Base-by-base conservation (phyloP, 23 red algal species). In the Gracilaria domingensis region DNA sequence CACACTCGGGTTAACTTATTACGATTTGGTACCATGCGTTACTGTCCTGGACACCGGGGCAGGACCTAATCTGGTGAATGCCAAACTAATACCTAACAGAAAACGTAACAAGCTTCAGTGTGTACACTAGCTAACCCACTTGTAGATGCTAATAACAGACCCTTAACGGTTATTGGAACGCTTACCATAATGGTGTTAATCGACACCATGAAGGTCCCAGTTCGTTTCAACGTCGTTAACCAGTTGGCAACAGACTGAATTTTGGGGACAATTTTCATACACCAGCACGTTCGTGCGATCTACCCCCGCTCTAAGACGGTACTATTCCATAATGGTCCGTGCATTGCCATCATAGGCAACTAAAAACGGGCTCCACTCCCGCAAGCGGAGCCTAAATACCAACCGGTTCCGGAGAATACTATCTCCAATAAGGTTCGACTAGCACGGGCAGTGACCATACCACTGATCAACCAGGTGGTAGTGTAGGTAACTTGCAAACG, bases 11-110 rank as follows among this genome's bases (percentile, higher is more conserved):
- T 45, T 45, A 7, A 45, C 42, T 45, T 45, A 4, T 45, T 7
- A 45, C 42, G 5, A 45, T 45, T 45, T 45, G 42, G 42, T 45
- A 45, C 42, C 42, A 7, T 45, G 42, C 42, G 42, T 45, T 45
- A 45, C 42, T 11, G 42, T 45, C 42, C 72, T 77, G 29, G 72
- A 77, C 40, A 77, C 72, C 8, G 72, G 72, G 35, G 72, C 35
- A 11, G 72, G 72, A 24, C 72, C 72, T 0, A 0, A 77, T 1
- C 25, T 77, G 23, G n/a, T 77, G 11, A 33, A 42, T 18, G 2
- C 29, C 23, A 77, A 45, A 4, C 42, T 45, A 45, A 4, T 45
- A 45, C 4, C 42, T 45, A 45, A 45, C 5, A 4, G 11, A 45
- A 4, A 45, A 45, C 42, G 4, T 11, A 45, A 45, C 42, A 45